phyloP scores from a whole-genome alignment of 352 stramenopile genomes.

The Globisporangium takayamanum region DNA sequence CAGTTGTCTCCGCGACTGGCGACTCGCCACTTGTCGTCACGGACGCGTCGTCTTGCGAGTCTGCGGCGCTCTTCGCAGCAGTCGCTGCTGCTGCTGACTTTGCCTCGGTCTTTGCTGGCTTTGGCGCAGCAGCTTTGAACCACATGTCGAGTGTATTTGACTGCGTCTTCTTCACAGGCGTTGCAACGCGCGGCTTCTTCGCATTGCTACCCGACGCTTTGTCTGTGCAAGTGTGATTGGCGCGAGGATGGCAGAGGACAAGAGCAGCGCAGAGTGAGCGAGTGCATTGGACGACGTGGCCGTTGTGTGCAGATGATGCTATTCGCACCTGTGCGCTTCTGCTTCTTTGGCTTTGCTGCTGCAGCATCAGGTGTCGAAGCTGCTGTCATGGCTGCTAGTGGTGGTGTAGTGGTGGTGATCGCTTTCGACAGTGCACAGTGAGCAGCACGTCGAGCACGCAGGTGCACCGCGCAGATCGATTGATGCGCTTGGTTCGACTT shows the following conservation, averaged over 20 bases:
- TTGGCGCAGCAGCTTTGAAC: conserved; percentile 24
- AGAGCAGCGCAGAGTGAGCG: background rate
- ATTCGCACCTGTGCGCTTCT: conserved; percentile 9
- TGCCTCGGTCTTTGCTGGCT: background rate
- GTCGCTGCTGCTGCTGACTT: background rate
- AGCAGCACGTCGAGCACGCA: no score
- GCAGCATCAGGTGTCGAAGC: background rate
- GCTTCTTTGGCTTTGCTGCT: conserved; percentile 8
- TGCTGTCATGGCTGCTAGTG: conserved; percentile 1
- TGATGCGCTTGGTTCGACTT: no score
- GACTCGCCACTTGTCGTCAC: background rate
- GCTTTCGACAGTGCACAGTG: no score
- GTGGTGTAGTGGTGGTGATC: background rate
- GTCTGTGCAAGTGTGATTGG: background rate
- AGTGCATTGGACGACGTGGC: no score
- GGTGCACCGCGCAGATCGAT: no score
- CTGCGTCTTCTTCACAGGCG: conserved; percentile 25
- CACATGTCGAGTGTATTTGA: conserved; percentile 52
- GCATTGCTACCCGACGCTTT: conserved; percentile 1
- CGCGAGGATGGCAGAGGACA: background rate
- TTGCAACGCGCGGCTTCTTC: conserved; percentile 6
- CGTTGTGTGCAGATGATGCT: no score
- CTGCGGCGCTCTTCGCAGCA: background rate
- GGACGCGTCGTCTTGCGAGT: background rate
- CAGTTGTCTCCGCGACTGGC: background rate